Percentiles rank a stretch among this genome's conserved stretches.
Evolutionary conservation across 2,329 filamentous ascomycete genomes (phyloP).

Genomic region (Fusarium sp.): DNA sequence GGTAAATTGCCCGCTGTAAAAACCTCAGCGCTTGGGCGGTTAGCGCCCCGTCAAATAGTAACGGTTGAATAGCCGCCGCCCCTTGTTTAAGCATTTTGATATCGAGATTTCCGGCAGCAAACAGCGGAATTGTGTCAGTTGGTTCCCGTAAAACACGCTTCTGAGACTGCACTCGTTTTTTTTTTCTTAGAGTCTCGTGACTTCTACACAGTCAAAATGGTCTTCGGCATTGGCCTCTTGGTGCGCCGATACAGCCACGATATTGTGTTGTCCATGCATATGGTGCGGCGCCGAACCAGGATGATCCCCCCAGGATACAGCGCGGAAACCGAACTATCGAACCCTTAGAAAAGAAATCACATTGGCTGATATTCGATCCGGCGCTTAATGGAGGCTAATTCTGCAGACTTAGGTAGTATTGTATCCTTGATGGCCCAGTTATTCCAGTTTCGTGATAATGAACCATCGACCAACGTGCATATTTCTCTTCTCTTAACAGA

Average conservation of each 20-base stretch:
- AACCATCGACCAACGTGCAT: constrained; percentile 35
- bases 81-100: background rate
- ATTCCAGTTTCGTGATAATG: constrained; percentile 38
- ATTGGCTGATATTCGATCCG: constrained; percentile 6
- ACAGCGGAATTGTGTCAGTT: background rate
- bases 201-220: background rate
- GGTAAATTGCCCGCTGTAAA: constrained; percentile 3
- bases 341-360: background rate
- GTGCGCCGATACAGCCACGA: background rate
- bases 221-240: background rate
- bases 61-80: constrained; percentile 26
- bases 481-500: constrained; percentile 30
- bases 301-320: constrained; percentile 10
- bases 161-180: background rate
- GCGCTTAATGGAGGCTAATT: constrained; percentile 29
- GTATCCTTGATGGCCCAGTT: constrained; percentile 22
- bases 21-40: constrained; percentile 15
- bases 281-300: constrained; percentile 14
- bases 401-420: constrained; percentile 12
- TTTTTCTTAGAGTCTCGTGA: background rate
- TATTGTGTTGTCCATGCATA: constrained; percentile 16
- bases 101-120: background rate
- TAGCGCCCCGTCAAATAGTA: constrained; percentile 24
- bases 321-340: background rate
- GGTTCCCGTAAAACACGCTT: background rate